phyloP scores from a whole-genome alignment of 352 stramenopile species.

The Globisporangium paddicum region DNA sequence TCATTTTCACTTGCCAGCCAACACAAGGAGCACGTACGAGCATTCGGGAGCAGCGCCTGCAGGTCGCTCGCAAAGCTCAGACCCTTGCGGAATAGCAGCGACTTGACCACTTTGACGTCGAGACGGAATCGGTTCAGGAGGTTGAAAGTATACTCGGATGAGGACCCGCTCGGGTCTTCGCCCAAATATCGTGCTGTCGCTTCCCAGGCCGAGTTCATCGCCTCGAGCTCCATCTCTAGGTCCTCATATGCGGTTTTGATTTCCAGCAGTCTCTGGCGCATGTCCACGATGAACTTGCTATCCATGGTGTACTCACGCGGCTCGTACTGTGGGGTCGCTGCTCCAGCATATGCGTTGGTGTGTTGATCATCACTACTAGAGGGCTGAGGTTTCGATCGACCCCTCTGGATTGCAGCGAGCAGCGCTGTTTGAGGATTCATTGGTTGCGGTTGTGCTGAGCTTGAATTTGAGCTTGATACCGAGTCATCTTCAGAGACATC shows the following conservation, averaged over 20 bases:
- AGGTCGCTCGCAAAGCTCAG: conserved; percentile 38
- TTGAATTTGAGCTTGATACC: background rate
- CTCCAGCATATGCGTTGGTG: background rate
- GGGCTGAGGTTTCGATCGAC: conserved; percentile 8
- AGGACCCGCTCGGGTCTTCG: conserved; percentile 46
- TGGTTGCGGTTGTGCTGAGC: background rate
- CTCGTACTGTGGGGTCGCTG: conserved; percentile 17
- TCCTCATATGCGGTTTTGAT: conserved; percentile 58
- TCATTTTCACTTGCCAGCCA: background rate
- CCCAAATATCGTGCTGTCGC: conserved; percentile 61
- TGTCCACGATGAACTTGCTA: conserved; percentile 53
- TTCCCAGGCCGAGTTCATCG: conserved; percentile 57
- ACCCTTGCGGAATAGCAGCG: conserved; percentile 51
- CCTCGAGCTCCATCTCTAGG: conserved; percentile 61
- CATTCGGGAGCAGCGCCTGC: conserved; percentile 25
- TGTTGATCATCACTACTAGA: background rate
- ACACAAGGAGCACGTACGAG: conserved; percentile 28
- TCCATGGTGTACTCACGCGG: conserved; percentile 44
- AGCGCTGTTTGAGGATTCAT: conserved; percentile 19
- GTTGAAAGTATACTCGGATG: conserved; percentile 66
- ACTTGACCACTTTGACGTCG: conserved; percentile 71
- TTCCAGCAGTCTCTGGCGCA: conserved; percentile 37
- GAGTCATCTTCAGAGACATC: background rate
- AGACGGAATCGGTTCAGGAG: conserved; percentile 71
- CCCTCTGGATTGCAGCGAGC: conserved; percentile 24